Evolutionary conservation across 352 stramenopile species (phyloP), one percentile per base, ranked within the genome.

Genomic region (Phytopythium aichiense): DNA sequence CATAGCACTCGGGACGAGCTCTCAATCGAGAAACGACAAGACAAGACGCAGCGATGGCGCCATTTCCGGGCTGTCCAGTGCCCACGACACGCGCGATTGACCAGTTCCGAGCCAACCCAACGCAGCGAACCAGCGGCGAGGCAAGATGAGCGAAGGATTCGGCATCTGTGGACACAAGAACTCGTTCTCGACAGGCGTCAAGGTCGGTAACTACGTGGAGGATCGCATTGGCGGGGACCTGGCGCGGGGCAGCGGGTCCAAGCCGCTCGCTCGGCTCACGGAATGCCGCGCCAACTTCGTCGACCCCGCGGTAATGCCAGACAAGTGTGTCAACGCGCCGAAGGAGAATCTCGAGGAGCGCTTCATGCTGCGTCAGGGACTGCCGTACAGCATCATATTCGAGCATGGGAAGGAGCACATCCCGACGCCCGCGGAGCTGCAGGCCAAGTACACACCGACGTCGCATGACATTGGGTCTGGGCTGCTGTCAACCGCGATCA

Each of bases 121-220:
- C 13, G 12, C 16, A 46, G 5, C 40, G 16, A 46, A 0, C 18
- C 18, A 25, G 42, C 45, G 25, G 18, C 51, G 65, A 4, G 20
- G 31, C 46, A 72, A 20, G 25, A 84, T 84, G 73, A 74, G 71
- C 58, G 53, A 71, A 33, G 85, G 85, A 9, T 92, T 83, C 56
- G 85, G 85, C 45, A 80, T 92, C 46, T 91, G 83, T 52, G 83
- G 85, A 4, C 85, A 92, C 77, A 92, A 92, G 78, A 94, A 94
- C 74, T 70, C 78, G 64, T 94, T 87, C 63, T 80, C 72, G 11
- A 84, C 79, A 23, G 73, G 74, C 31, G 79, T 91, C 50, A 91
- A 91, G 67, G 69, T 91, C 63, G 83, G 85, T 37, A 94, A 92
- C 66, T 94, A 89, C 70, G 85, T 92, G 35, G 83, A 94, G 55